A percentile compares a stretch with the other conserved stretches of the same genome.
Evolutionary conservation across 257 asterid species (phyloP).

Genomic region (Nyctanthes arbortristis): DNA sequence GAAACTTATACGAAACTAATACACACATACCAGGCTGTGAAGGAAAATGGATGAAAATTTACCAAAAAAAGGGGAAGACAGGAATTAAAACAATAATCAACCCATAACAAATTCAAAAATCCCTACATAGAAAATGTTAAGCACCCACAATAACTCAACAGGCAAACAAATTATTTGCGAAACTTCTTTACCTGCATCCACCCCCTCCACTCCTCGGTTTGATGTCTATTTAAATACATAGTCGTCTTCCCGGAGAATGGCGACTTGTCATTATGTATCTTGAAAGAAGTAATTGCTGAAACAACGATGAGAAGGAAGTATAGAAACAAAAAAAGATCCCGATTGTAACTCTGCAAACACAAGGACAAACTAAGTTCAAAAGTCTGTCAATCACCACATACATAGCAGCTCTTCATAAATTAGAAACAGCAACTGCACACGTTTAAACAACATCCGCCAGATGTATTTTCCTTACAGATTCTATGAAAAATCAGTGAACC

Average conservation of each 20-base stretch:
- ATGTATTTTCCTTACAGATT: not conserved
- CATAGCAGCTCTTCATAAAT: not conserved
- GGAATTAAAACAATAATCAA: not conserved
- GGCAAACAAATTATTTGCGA: constrained; percentile 10
- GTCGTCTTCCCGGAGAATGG: constrained; percentile 76
- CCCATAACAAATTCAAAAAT: not conserved
- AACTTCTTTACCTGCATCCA: constrained; percentile 82
- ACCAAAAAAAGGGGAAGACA: not conserved
- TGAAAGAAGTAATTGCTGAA: constrained; percentile 80
- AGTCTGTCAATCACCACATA: constrained; percentile 8
- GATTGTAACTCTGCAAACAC: constrained; percentile 67
- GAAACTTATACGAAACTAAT: not conserved
- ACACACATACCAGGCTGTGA: not conserved
- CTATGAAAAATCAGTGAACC: not conserved
- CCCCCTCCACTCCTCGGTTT: constrained; percentile 98
- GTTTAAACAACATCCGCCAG: not conserved
- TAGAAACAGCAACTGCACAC: constrained; percentile 5
- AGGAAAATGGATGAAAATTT: not conserved
- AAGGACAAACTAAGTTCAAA: constrained; percentile 19
- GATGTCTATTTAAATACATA: constrained; percentile 90
- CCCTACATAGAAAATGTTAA: not conserved
- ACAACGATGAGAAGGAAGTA: constrained; percentile 89
- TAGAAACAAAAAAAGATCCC: constrained; percentile 89
- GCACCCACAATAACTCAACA: constrained; percentile 3
- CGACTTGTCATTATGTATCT: constrained; percentile 82